phyloP scores from a whole-genome alignment of 345 rosid species.

The Eucalyptus cloeziana region DNA sequence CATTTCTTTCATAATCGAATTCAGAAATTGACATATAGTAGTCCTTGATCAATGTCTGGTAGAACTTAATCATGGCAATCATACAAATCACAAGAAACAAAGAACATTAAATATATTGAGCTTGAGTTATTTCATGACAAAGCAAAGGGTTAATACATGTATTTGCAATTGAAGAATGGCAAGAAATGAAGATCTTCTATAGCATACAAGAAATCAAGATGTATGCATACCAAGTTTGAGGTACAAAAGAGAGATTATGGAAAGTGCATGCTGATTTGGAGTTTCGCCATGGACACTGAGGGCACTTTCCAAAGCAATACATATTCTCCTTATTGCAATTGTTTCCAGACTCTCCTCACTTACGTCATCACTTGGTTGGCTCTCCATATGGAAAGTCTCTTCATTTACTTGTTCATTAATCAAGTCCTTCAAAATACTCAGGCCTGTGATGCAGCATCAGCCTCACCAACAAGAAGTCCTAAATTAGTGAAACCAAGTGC shows the following conservation, averaged over 20 bases:
- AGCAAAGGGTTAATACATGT: background rate
- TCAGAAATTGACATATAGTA: background rate
- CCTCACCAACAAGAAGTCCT: constrained; percentile 61
- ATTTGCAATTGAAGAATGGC: background rate
- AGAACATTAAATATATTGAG: background rate
- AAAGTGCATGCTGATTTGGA: constrained; percentile 53
- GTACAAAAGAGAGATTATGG: constrained; percentile 39
- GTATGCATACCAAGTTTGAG: constrained; percentile 54
- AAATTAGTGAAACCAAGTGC: background rate
- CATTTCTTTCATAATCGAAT: background rate
- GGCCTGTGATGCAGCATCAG: constrained; percentile 44
- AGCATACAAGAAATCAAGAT: background rate
- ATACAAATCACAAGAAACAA: background rate
- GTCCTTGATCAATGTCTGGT: background rate
- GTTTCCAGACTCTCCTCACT: constrained; percentile 24
- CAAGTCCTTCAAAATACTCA: constrained; percentile 45
- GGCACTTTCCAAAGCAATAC: constrained; percentile 41
- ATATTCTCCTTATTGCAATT: constrained; percentile 26
- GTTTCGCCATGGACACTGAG: constrained; percentile 26
- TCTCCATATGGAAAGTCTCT: constrained; percentile 7
- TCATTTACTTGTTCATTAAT: constrained; percentile 29
- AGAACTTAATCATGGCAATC: background rate
- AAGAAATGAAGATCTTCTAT: background rate
- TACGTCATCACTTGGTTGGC: constrained; percentile 18
- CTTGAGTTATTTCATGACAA: background rate